Percentiles rank a stretch among this genome's conserved stretches.
Evolutionary conservation across 2,329 filamentous ascomycete species (phyloP).

Genomic region (Penicillium sp.): DNA sequence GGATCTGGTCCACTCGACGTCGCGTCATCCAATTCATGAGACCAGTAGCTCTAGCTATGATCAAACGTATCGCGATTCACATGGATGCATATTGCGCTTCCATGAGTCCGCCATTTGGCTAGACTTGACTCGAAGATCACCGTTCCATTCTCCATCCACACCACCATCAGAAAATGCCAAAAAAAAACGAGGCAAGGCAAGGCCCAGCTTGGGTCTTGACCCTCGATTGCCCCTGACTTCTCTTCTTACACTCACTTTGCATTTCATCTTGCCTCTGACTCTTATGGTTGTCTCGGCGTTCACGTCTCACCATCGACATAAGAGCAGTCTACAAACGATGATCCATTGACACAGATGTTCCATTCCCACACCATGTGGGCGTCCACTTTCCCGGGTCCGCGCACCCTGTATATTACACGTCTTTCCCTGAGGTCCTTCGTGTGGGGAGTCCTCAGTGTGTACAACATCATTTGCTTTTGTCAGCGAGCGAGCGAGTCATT

Average conservation of each 20-base stretch:
- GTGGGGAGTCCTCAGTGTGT: conserved; percentile 9
- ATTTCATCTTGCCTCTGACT: conserved; percentile 1
- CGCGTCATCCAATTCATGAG: no score
- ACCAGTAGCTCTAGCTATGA: no score
- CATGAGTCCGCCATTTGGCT: no score
- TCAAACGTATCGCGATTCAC: no score
- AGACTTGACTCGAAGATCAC: no score
- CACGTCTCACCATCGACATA: conserved; percentile 8
- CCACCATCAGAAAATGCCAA: background rate
- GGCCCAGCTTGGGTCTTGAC: no score
- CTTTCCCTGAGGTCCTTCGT: conserved; percentile 6
- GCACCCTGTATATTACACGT: background rate
- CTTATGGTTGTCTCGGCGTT: conserved; percentile 15
- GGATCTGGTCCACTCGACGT: no score
- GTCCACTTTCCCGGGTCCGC: no score
- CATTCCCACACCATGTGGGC: conserved; percentile 10
- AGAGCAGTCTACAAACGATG: conserved; percentile 19
- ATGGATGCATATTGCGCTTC: no score
- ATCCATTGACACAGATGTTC: conserved; percentile 1
- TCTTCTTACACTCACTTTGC: conserved; percentile 1
- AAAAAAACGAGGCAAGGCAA: no score
- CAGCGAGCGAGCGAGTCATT: conserved; percentile 15
- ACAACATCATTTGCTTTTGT: conserved; percentile 6
- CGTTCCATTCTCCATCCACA: no score
- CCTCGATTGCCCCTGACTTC: conserved; percentile 4